Evolutionary conservation across 768 basidiomycete genomes (phyloP).

Genomic region (Dendrothele bispora): DNA sequence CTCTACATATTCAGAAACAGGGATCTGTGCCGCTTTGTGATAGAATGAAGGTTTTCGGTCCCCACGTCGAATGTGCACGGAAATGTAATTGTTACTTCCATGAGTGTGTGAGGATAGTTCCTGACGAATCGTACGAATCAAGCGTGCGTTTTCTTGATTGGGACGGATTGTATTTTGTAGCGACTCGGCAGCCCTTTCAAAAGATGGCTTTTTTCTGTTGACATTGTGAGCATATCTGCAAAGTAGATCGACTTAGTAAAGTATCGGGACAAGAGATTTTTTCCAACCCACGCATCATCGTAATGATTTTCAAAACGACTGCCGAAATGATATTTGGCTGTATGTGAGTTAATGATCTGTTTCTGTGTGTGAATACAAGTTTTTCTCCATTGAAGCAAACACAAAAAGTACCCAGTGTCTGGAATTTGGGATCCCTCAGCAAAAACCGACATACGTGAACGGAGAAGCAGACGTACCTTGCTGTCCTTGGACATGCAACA

Average conservation of each 20-base stretch:
- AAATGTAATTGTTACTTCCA: conserved; percentile 36
- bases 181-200: conserved; percentile 43
- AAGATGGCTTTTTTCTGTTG: conserved; percentile 59
- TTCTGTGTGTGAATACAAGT: not conserved
- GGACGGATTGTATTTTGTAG: conserved; percentile 55
- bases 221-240: conserved; percentile 52
- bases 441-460: not conserved
- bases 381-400: not conserved
- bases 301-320: conserved; percentile 55
- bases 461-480: conserved; percentile 44
- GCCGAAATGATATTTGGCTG: conserved; percentile 64
- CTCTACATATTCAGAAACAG: conserved; percentile 46
- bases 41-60: conserved; percentile 51
- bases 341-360: conserved; percentile 63
- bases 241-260: not conserved
- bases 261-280: not conserved
- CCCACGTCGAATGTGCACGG: conserved; percentile 65
- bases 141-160: conserved; percentile 38
- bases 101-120: conserved; percentile 32
- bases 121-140: conserved; percentile 50
- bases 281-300: conserved; percentile 64
- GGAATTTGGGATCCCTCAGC: not conserved
- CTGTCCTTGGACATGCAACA: conserved; percentile 70
- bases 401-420: conserved; percentile 61
- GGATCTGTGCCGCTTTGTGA: conserved; percentile 43